A percentile compares a stretch with the other conserved stretches of the same genome.
Evolutionary conservation across 176 grass and related monocot species (phyloP).

Genomic region (Bromus sterilis): DNA sequence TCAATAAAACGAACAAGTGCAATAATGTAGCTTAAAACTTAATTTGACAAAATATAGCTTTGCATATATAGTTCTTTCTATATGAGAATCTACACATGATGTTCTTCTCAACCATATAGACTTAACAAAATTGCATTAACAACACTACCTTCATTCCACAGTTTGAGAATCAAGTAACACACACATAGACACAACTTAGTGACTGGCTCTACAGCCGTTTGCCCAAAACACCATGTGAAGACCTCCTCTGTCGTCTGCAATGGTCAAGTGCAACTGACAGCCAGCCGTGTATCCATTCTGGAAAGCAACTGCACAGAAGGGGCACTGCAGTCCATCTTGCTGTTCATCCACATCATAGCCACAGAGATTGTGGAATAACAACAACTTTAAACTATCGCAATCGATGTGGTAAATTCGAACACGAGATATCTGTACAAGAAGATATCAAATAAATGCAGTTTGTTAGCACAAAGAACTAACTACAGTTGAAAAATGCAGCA

Average conservation of each 20-base stretch:
- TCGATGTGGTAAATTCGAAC: slow-evolving; percentile 51
- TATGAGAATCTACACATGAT: too few species aligned
- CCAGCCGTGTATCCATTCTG: slow-evolving; percentile 29
- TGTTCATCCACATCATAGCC: slow-evolving; percentile 38
- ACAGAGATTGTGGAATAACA: slow-evolving; percentile 60
- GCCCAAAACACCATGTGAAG: slow-evolving; percentile 61
- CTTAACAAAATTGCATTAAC: too few species aligned
- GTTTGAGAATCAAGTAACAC: too few species aligned
- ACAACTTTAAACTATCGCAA: slow-evolving; percentile 46
- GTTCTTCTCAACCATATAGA: too few species aligned
- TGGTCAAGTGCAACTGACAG: slow-evolving; percentile 63
- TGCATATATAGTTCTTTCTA: too few species aligned
- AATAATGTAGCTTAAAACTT: too few species aligned
- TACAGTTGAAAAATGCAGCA: neutral
- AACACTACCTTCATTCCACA: too few species aligned
- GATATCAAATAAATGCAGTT: neutral
- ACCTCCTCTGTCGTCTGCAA: slow-evolving; percentile 70
- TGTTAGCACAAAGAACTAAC: slow-evolving; percentile 6
- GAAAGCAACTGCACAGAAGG: slow-evolving; percentile 56
- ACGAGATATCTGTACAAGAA: slow-evolving; percentile 53
- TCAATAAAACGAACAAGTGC: too few species aligned
- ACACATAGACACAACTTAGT: too few species aligned
- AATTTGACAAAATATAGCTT: too few species aligned
- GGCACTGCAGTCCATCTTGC: slow-evolving; percentile 40
- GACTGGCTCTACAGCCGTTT: slow-evolving; percentile 74